These are phyloP conservation scores for Boletus coccyginus DNA, from an alignment of 768 basidiomycete genomes.

Conservation along the genomic window DNA sequence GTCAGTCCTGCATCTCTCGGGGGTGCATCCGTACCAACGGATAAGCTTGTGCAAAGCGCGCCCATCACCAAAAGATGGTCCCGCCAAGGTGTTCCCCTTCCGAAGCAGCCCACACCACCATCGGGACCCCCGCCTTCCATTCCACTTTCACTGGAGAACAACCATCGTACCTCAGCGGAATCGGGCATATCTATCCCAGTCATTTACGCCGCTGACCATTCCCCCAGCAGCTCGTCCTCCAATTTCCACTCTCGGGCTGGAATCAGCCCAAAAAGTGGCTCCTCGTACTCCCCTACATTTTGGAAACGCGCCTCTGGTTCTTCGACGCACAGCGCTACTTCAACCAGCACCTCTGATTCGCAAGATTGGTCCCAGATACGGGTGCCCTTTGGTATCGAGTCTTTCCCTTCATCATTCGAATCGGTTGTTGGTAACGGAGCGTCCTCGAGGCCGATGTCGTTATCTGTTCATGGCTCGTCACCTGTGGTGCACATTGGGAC, in stretches of 20 bases:
- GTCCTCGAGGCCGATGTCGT: constrained; percentile 21
- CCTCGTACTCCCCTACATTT: constrained; percentile 47
- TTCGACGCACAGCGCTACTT: constrained; percentile 44
- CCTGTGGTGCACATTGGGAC: constrained; percentile 20
- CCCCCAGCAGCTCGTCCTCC: constrained; percentile 39
- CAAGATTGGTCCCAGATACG: constrained; percentile 18
- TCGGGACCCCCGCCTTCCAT: constrained; percentile 56
- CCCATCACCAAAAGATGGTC: constrained; percentile 51
- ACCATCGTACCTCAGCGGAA: constrained; percentile 23
- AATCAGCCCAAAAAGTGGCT: constrained; percentile 41
- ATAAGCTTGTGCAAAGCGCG: constrained; percentile 17
- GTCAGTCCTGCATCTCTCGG: neutral
- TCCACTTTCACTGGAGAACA: constrained; percentile 28
- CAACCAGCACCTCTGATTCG: constrained; percentile 43
- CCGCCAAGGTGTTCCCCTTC: constrained; percentile 44
- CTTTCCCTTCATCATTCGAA: constrained; percentile 12
- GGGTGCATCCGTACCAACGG: constrained; percentile 24
- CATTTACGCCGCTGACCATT: constrained; percentile 32
- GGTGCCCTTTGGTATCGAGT: constrained; percentile 1
- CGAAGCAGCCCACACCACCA: constrained; percentile 55
- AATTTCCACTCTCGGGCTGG: constrained; percentile 26
- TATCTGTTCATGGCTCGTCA: constrained; percentile 14
- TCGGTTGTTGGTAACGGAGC: constrained; percentile 1
- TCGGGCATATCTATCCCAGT: constrained; percentile 28
- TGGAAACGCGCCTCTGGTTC: constrained; percentile 53